Conservation (phyloP, 345 rosid species). For the Geranium rotundifolium region DNA sequence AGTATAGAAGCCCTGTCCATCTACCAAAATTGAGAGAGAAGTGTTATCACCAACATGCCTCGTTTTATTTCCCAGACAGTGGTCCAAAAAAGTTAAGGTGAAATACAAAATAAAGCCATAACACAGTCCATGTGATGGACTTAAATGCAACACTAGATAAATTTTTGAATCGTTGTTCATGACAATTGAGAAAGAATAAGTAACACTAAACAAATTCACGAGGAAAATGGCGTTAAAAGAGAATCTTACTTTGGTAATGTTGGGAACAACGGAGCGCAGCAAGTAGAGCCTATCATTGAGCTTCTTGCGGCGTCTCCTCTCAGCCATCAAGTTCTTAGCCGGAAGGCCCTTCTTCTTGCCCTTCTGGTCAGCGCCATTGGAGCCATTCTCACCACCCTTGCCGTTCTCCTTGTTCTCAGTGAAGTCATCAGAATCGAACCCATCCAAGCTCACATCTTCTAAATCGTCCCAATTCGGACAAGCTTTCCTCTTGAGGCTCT, state of each 20-base stretch:
- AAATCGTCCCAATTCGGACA: conserved; percentile 25
- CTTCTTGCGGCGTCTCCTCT: conserved; percentile 33
- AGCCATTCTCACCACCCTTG: conserved; percentile 31
- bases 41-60: no score
- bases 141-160: no score
- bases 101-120: no score
- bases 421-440: conserved; percentile 46
- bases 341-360: conserved; percentile 27
- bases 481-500: conserved; percentile 12
- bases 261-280: conserved; percentile 36
- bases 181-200: neutral
- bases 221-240: neutral
- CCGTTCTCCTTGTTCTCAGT: conserved; percentile 31
- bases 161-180: no score
- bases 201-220: neutral
- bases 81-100: no score
- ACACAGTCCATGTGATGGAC: no score
- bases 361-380: conserved; percentile 30
- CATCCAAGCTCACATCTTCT: conserved; percentile 32
- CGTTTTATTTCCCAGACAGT: no score
- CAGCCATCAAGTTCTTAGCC: conserved; percentile 38
- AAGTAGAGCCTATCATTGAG: conserved; percentile 35
- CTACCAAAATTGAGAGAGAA: conserved; percentile 16
- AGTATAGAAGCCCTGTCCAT: conserved; percentile 98
- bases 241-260: conserved; percentile 35